phyloP scores from a whole-genome alignment of 1,139 yeast genomes.

The Taiozyma onychis region DNA sequence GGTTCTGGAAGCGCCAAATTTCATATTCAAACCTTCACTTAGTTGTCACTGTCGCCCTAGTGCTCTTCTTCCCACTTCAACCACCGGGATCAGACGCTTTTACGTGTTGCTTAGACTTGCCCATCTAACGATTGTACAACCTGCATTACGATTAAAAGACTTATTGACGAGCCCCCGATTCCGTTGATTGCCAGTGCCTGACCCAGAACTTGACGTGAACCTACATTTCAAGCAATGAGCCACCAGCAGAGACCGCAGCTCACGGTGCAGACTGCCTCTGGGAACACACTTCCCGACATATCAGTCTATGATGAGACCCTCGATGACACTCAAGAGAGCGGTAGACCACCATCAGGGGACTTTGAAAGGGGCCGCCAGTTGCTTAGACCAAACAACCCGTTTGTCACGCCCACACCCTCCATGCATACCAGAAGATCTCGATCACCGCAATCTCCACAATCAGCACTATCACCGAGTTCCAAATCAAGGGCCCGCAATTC shows the following conservation, averaged over 20 bases:
- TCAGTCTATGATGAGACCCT: not conserved
- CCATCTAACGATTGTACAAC: not conserved
- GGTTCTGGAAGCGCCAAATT: not conserved
- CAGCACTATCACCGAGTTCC: conserved; percentile 1
- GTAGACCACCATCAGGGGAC: not conserved
- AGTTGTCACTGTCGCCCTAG: not conserved
- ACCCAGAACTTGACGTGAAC: not conserved
- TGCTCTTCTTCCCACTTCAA: not conserved
- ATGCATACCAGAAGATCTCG: not conserved
- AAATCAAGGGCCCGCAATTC: not conserved
- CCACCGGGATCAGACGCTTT: not conserved
- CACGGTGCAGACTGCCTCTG: conserved; percentile 1
- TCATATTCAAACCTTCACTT: not conserved
- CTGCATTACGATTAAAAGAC: not conserved
- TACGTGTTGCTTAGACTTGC: not conserved
- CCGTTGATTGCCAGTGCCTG: not conserved
- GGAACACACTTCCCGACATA: not conserved
- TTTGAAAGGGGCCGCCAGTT: not conserved
- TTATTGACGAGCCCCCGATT: not conserved
- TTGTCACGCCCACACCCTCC: not conserved
- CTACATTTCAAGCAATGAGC: not conserved
- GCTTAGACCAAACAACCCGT: not conserved
- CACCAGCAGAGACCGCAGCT: not conserved
- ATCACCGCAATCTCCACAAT: not conserved
- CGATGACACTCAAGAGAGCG: not conserved